Evolutionary conservation across 108 stramenopile genomes (phyloP).

Genomic region (Hondaea fermentalgiana): DNA sequence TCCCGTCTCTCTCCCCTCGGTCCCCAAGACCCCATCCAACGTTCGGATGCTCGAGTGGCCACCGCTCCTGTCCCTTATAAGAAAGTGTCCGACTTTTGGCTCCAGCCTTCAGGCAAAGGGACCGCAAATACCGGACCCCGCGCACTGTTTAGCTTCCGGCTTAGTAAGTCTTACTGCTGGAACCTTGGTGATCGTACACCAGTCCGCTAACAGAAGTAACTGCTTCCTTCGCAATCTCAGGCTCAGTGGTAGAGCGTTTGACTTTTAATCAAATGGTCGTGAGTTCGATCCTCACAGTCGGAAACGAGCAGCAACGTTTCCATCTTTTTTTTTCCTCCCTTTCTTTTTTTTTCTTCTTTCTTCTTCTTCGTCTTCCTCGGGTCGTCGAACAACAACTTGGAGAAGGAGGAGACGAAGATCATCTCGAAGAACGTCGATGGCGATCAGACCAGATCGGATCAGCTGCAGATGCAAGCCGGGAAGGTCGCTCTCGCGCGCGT

Average conservation of each 20-base stretch:
- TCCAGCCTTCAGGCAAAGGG: background rate
- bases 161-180: background rate
- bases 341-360: background rate
- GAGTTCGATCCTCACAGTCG: slow-evolving; percentile 5
- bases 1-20: too few relatives aligned
- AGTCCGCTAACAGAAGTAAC: background rate
- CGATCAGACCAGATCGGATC: too few relatives aligned
- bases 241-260: slow-evolving; percentile 9
- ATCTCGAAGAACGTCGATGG: too few relatives aligned
- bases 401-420: too few relatives aligned
- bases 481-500: too few relatives aligned
- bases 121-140: background rate
- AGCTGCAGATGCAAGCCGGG: too few relatives aligned
- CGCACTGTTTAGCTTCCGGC: background rate
- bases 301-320: background rate
- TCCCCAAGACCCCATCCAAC: too few relatives aligned
- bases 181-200: background rate
- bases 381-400: too few relatives aligned
- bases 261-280: slow-evolving; percentile 10
- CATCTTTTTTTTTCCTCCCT: background rate
- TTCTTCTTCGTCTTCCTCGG: background rate
- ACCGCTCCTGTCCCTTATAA: background rate
- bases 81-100: background rate
- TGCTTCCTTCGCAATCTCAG: background rate
- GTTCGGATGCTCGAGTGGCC: too few relatives aligned